Conservation (phyloP, 306 rosid genomes). For the Luffa aegyptiaca region DNA sequence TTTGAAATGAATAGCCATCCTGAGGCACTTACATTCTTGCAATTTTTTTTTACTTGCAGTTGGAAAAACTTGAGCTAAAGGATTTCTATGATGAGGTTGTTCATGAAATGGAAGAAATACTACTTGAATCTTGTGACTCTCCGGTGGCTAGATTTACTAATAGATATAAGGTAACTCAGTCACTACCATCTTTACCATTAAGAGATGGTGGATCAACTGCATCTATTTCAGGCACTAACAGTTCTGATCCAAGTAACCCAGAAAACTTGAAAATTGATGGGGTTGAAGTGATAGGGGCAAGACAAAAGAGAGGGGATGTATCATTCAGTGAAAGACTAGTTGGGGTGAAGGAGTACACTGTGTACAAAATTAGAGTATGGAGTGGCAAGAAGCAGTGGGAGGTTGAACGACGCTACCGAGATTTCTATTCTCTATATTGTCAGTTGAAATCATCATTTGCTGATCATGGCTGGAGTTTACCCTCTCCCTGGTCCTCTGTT, state of each 20-base stretch:
- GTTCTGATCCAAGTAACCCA: slow-evolving; percentile 34
- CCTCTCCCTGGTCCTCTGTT: slow-evolving; percentile 75
- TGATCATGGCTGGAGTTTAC: slow-evolving; percentile 66
- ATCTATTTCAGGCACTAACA: slow-evolving; percentile 67
- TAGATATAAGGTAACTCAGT: slow-evolving; percentile 35
- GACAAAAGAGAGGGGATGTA: slow-evolving; percentile 91
- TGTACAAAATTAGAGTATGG: slow-evolving; percentile 71
- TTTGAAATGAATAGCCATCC: not conserved
- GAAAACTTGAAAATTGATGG: slow-evolving; percentile 54
- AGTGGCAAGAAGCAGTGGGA: slow-evolving; percentile 85
- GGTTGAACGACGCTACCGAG: slow-evolving; percentile 88
- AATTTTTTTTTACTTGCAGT: slow-evolving; percentile 36
- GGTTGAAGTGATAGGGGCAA: slow-evolving; percentile 92
- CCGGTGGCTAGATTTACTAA: slow-evolving; percentile 45
- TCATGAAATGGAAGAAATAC: slow-evolving; percentile 94
- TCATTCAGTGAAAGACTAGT: slow-evolving; percentile 95
- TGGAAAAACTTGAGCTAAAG: slow-evolving; percentile 47
- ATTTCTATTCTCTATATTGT: slow-evolving; percentile 62
- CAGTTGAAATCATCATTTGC: slow-evolving; percentile 55
- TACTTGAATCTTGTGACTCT: slow-evolving; percentile 71
- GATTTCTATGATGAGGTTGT: slow-evolving; percentile 80
- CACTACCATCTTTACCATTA: slow-evolving; percentile 44
- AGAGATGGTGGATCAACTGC: slow-evolving; percentile 91
- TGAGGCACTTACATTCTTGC: not conserved
- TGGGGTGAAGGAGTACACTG: slow-evolving; percentile 94